Conservation (phyloP, 2,329 filamentous ascomycete genomes). For the Huntiella bhutanensis region DNA sequence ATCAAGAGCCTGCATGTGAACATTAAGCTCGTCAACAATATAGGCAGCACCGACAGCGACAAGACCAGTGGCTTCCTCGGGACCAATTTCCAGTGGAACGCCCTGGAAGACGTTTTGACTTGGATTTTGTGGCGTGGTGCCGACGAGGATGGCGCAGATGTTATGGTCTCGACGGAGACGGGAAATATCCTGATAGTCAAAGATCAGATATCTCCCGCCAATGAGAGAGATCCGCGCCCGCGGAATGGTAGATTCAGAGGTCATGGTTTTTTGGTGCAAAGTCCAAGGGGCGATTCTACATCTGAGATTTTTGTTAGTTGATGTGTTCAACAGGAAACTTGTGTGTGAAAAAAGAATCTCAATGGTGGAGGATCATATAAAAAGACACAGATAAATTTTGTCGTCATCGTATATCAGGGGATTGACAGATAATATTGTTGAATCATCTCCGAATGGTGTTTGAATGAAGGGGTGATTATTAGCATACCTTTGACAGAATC, state of each 20-base stretch:
- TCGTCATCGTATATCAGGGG: slow-evolving; percentile 32
- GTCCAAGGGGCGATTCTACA: background rate
- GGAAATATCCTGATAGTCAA: slow-evolving; percentile 65
- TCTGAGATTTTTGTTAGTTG: slow-evolving; percentile 7
- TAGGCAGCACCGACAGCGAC: slow-evolving; percentile 60
- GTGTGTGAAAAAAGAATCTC: background rate
- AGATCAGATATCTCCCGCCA: slow-evolving; percentile 67
- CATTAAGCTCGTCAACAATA: slow-evolving; percentile 59
- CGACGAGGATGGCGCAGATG: slow-evolving; percentile 71
- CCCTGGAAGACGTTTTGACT: slow-evolving; percentile 91
- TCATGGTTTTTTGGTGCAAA: background rate
- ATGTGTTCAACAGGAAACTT: no score
- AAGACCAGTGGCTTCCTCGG: slow-evolving; percentile 71
- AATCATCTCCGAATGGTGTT: slow-evolving; percentile 2
- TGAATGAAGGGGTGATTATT: background rate
- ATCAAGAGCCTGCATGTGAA: slow-evolving; percentile 47
- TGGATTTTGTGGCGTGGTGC: slow-evolving; percentile 76
- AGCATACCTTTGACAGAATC: slow-evolving; percentile 1
- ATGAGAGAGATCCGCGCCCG: slow-evolving; percentile 66
- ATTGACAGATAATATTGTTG: slow-evolving; percentile 33
- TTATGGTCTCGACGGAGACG: slow-evolving; percentile 61
- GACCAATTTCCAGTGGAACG: slow-evolving; percentile 72
- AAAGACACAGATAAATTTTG: slow-evolving; percentile 14
- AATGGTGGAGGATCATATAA: slow-evolving; percentile 6
- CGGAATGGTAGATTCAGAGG: background rate